These are phyloP conservation scores for Penicillium psychrofluorescens DNA, from an alignment of 495 filamentous ascomycete species.

Conservation along the genomic window DNA sequence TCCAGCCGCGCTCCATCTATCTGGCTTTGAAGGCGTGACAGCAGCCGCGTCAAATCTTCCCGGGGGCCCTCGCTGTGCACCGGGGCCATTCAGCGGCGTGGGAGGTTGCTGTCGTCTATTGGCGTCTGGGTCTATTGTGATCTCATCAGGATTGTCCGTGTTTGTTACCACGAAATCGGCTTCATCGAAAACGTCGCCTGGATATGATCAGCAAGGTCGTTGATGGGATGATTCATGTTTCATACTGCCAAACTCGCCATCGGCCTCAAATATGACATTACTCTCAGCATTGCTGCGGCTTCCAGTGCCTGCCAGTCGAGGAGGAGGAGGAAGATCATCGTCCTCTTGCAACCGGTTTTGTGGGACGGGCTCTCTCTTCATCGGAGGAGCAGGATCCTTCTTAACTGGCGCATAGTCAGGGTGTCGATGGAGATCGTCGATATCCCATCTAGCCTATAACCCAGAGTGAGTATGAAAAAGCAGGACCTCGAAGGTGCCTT, in stretches of 20 bases:
- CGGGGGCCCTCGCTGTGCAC: constrained; percentile 15
- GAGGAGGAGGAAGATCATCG: constrained; percentile 31
- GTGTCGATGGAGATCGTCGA: constrained; percentile 72
- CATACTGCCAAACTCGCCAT: constrained; percentile 64
- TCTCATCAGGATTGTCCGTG: constrained; percentile 59
- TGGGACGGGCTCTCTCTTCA: constrained; percentile 49
- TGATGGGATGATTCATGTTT: background rate
- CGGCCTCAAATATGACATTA: constrained; percentile 23
- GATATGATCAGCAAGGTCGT: constrained; percentile 14
- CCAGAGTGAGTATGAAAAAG: too few species aligned
- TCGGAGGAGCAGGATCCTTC: constrained; percentile 44
- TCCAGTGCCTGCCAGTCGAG: constrained; percentile 16
- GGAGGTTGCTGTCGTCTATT: constrained; percentile 21
- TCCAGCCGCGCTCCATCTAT: constrained; percentile 23
- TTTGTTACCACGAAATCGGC: constrained; percentile 57
- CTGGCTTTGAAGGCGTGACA: constrained; percentile 39
- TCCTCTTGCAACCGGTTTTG: constrained; percentile 28
- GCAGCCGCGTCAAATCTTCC: constrained; percentile 17
- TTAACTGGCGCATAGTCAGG: constrained; percentile 60
- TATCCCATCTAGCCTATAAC: constrained; percentile 57
- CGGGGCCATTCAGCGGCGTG: constrained; percentile 17
- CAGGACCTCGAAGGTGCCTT: constrained; percentile 10
- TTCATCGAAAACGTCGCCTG: constrained; percentile 62
- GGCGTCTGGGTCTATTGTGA: constrained; percentile 31
- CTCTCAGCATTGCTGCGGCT: constrained; percentile 9